phyloP scores from a whole-genome alignment of 345 rosid species.

The Trapa incisa region DNA sequence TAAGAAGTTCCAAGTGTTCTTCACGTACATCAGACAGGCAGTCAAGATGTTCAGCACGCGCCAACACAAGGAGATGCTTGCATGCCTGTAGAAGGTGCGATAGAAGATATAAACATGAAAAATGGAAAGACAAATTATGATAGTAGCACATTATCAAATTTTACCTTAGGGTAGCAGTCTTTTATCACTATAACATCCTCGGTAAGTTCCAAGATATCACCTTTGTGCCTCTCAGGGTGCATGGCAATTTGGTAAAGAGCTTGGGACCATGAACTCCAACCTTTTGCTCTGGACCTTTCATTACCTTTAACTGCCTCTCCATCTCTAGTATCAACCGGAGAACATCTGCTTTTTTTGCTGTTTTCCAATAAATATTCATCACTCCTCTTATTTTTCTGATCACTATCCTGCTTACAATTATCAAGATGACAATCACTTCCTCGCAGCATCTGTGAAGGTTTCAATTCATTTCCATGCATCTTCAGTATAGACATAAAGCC shows the following conservation, averaged over 20 bases:
- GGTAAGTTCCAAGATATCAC: slow-evolving; percentile 41
- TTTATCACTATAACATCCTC: slow-evolving; percentile 58
- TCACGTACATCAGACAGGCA: slow-evolving; percentile 45
- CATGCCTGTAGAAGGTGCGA: slow-evolving; percentile 40
- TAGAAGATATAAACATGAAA: not conserved
- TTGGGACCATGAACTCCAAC: slow-evolving; percentile 73
- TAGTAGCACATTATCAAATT: not conserved
- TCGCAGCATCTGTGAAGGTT: slow-evolving; percentile 10
- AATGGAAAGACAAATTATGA: not conserved
- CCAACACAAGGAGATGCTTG: slow-evolving; percentile 62
- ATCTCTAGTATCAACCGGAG: slow-evolving; percentile 17
- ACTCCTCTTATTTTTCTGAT: slow-evolving; percentile 36
- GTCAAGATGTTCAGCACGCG: slow-evolving; percentile 50
- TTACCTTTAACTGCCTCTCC: slow-evolving; percentile 13
- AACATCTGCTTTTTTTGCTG: slow-evolving; percentile 46
- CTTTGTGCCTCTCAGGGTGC: slow-evolving; percentile 61
- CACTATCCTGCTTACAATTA: slow-evolving; percentile 11
- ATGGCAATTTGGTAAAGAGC: slow-evolving; percentile 59
- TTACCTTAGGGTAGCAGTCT: slow-evolving; percentile 81
- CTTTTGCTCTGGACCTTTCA: slow-evolving; percentile 24
- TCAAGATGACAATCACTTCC: slow-evolving; percentile 12
- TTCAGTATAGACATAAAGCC: slow-evolving; percentile 44
- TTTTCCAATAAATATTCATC: slow-evolving; percentile 19
- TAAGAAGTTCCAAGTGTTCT: slow-evolving; percentile 49
- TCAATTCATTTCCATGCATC: slow-evolving; percentile 22